Evolutionary conservation across 805 yeast genomes (phyloP), one percentile per base, ranked within the genome.

Genomic region (Pichia gijzeniarum): DNA sequence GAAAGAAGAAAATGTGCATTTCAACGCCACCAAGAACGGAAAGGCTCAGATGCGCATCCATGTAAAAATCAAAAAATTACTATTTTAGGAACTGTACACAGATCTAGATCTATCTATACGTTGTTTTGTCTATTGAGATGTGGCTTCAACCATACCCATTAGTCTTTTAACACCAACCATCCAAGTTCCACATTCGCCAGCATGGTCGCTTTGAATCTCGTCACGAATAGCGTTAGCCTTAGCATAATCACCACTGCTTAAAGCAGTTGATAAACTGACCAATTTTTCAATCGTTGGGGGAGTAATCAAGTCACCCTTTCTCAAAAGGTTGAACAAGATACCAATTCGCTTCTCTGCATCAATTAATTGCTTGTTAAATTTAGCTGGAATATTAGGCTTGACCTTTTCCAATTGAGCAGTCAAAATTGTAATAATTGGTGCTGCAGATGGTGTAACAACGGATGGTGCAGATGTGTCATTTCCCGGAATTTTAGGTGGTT

Each of bases 101-200:
- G 33, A 13, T 13, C 33, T 13, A 6, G 7, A 30, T 12, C 16
- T 31, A 10, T 21, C 12, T 22, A 16, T 3, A 19, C 6, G 25
- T 12, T 21, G 16, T 8, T 10, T 10, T 14, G n/a, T 34, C 25
- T n/a, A 36, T 20, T 22, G 14, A 32, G 48, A 38, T 14, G 44
- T 52, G 6, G 59, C 80, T 54, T 76, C 79, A 14, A 72, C 78
- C 76, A 93, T 86, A 51, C 82, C 83, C 50, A 91, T 79, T 51
- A 93, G 73, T 55, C 97, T 79, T 64, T 84, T 88, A 39, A 93
- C 82, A 55, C 99, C 99, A 28, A 85, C 78, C 69, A 85, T 77
- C 99, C 99, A 93, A 57, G 83, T 80, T 13, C 95, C 96, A 52
- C 84, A 78, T 63, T 90, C 95, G 20, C 74, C 77, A 20, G 82